phyloP scores from a whole-genome alignment of 768 basidiomycete genomes.

The Serendipita sp. region DNA sequence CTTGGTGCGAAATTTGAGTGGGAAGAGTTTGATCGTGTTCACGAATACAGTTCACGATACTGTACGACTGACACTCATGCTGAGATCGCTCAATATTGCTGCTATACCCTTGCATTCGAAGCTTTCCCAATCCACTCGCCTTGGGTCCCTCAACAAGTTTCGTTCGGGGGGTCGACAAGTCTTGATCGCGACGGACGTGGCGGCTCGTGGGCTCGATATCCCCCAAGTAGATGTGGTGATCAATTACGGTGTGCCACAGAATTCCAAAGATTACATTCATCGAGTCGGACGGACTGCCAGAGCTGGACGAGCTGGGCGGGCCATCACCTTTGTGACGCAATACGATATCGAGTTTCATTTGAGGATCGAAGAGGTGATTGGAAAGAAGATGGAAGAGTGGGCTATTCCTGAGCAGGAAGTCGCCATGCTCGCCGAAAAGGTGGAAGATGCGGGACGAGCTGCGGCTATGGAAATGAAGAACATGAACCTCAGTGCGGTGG shows the following conservation, averaged over 20 bases:
- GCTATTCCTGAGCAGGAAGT: conserved; percentile 80
- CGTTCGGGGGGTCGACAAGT: conserved; percentile 85
- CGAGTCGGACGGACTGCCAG: conserved; percentile 95
- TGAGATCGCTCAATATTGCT: conserved; percentile 81
- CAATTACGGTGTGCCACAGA: conserved; percentile 94
- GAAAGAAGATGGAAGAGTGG: conserved; percentile 83
- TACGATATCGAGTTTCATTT: conserved; percentile 95
- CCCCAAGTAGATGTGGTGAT: conserved; percentile 92
- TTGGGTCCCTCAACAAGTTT: conserved; percentile 89
- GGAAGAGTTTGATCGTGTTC: conserved; percentile 91
- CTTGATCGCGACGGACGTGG: conserved; percentile 91
- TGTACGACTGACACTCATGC: conserved; percentile 63
- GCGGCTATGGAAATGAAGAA: conserved; percentile 77
- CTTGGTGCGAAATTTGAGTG: conserved; percentile 73
- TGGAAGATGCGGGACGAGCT: conserved; percentile 63
- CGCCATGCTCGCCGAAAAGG: conserved; percentile 70
- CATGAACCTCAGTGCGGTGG: conserved; percentile 35
- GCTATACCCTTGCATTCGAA: conserved; percentile 94
- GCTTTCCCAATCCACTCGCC: conserved; percentile 79
- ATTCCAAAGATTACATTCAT: conserved; percentile 99
- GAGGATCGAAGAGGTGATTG: conserved; percentile 83
- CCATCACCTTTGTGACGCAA: conserved; percentile 94
- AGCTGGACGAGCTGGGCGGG: conserved; percentile 92
- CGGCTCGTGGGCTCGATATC: conserved; percentile 89
- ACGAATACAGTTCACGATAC: conserved; percentile 92